Base-by-base conservation (phyloP, 108 stramenopile species). In the Schizochytrium sp. region DNA sequence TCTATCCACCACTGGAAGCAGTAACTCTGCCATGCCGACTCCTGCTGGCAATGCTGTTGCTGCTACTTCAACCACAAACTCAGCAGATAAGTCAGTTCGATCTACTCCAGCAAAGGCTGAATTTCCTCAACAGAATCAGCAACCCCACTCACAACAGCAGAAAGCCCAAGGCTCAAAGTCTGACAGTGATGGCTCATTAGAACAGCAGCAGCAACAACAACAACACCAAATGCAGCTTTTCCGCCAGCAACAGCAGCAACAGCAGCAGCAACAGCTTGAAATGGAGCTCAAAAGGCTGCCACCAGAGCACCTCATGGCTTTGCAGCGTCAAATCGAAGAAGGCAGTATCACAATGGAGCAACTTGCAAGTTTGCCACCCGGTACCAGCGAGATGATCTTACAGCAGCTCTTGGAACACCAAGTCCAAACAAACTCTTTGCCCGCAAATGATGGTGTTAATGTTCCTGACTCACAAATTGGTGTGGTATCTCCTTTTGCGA, bases 401-500 rank as follows among this genome's bases (percentile, higher is more conserved):
- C 64, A 69, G 64, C 64, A 69, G 64, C 64, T 44, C 10, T 5
- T 28, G 28, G 42, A 69, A 3, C 59, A 60, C 19, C 59, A n/a
- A 0, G 19, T 60, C 28, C 19, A n/a, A 60, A 60, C 19, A n/a
- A n/a, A 2, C 28, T 10, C 57, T 15, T 58, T 17, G 57, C 57
- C 57, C 3, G 44, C 44, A 44, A 44, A 69, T 15, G 64, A 69
- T 15, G 64, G 64, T 44, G 64, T 44, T 44, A 69, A 44, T 7
- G 28, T 38, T 2, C 64, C 64, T 7, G 64, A 69, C 64, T 7
- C 7, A 3, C 64, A 69, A 44, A 38, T 69, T 44, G 28, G 64
- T 38, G 44, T 44, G 64, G 12, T 69, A 44, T 69, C 64, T 8
- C 64, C 64, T 44, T 69, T 69, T 69, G 64, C 19, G 44, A 69